Conservation (phyloP, 306 rosid species). For the Crataegus laevigata region DNA sequence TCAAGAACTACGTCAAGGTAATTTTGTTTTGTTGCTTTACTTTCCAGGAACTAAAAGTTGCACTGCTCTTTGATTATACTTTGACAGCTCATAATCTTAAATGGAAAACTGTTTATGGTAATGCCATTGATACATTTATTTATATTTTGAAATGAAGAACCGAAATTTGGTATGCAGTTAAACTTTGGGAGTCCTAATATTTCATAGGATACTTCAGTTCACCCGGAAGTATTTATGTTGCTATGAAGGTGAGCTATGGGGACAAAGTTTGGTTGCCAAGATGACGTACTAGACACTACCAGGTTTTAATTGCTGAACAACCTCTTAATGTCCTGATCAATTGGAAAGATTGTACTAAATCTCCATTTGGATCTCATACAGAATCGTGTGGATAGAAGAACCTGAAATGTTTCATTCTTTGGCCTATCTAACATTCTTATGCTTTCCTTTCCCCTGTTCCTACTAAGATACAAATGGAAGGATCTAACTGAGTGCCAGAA, state of each 20-base stretch:
- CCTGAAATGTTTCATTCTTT: neutral
- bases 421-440: neutral
- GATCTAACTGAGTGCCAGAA: neutral
- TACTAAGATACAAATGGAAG: neutral
- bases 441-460: neutral
- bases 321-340: neutral
- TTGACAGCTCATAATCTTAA: neutral
- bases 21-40: neutral
- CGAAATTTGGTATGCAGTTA: neutral
- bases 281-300: neutral
- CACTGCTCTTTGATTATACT: neutral
- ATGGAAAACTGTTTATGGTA: neutral
- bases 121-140: neutral
- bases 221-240: neutral
- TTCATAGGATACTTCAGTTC: neutral
- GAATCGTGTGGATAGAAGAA: neutral
- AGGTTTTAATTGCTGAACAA: neutral
- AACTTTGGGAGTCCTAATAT: neutral
- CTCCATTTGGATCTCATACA: neutral
- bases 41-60: neutral
- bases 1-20: constrained; percentile 85
- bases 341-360: neutral
- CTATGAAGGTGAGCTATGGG: neutral
- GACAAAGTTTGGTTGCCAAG: neutral
- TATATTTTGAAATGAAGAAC: neutral